Percentiles rank a stretch among this genome's conserved stretches.
These are phyloP conservation scores for Oryza punctata DNA, from an alignment of 176 grass and related monocot genomes.

Conservation along the genomic window DNA sequence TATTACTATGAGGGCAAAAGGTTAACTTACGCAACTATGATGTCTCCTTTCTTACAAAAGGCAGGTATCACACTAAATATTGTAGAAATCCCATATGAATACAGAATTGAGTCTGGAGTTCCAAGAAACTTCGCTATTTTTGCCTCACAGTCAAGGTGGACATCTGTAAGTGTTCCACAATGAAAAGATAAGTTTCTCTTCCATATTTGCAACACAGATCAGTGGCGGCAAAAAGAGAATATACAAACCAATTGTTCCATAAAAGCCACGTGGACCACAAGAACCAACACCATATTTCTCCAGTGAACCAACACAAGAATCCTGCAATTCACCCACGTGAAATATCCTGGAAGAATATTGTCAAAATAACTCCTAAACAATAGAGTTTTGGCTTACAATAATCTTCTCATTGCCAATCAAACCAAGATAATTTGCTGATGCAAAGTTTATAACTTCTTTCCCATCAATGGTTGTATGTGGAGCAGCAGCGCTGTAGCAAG, in stretches of 20 bases:
- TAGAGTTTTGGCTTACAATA: slow-evolving; percentile 59
- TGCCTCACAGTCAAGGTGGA: slow-evolving; percentile 90
- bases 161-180: slow-evolving; percentile 65
- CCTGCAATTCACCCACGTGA: slow-evolving; percentile 55
- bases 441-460: slow-evolving; percentile 95
- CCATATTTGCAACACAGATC: slow-evolving; percentile 31
- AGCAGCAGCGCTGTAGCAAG: slow-evolving; percentile 68
- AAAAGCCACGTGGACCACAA: slow-evolving; percentile 94
- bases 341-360: slow-evolving; percentile 21
- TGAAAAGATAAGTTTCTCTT: slow-evolving; percentile 38
- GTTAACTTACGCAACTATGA: slow-evolving; percentile 87
- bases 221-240: slow-evolving; percentile 22
- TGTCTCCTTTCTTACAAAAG: slow-evolving; percentile 97
- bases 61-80: slow-evolving; percentile 98
- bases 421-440: slow-evolving; percentile 94
- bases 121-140: slow-evolving; percentile 89
- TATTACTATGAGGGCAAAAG: background rate
- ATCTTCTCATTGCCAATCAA: slow-evolving; percentile 90
- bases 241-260: slow-evolving; percentile 87
- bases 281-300: slow-evolving; percentile 99
- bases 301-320: slow-evolving; percentile 74
- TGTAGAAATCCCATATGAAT: slow-evolving; percentile 95
- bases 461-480: slow-evolving; percentile 80
- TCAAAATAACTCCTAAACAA: slow-evolving; percentile 28
- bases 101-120: slow-evolving; percentile 86